These are phyloP conservation scores for Aurantiochytrium sp. DNA, from an alignment of 108 stramenopile genomes.

Conservation along the genomic window DNA sequence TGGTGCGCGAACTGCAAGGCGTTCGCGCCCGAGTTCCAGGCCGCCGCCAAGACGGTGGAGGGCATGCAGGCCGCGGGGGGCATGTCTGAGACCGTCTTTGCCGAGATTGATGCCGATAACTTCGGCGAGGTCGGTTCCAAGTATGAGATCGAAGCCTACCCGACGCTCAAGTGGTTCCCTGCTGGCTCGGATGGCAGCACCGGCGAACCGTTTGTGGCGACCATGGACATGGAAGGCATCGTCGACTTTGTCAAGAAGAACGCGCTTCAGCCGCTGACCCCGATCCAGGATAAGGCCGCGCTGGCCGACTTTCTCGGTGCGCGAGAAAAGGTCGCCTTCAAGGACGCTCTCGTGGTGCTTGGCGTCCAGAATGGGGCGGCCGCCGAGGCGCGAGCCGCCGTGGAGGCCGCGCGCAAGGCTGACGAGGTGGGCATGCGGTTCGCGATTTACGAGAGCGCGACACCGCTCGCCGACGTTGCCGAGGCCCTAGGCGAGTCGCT, in stretches of 20 bases:
- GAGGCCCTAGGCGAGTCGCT: background rate
- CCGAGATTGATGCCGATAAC: conserved; percentile 58
- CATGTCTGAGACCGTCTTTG: conserved; percentile 55
- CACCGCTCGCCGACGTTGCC: conserved; percentile 32
- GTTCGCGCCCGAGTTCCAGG: conserved; percentile 58
- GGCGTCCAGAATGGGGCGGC: background rate
- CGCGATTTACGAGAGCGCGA: conserved; percentile 41
- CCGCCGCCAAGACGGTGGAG: conserved; percentile 44
- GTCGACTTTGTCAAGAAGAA: conserved; percentile 53
- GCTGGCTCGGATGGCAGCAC: conserved; percentile 42
- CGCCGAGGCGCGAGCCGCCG: background rate
- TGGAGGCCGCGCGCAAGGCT: background rate
- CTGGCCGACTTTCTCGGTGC: background rate
- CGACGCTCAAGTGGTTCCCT: conserved; percentile 59
- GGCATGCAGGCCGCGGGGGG: conserved; percentile 23
- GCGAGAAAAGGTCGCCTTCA: background rate
- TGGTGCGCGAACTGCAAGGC: conserved; percentile 67
- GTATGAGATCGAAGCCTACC: conserved; percentile 51
- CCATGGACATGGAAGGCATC: conserved; percentile 51
- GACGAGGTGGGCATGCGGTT: background rate
- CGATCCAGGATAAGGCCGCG: background rate
- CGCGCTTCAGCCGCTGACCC: conserved; percentile 33
- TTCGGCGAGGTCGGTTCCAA: conserved; percentile 45
- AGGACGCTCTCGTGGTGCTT: background rate
- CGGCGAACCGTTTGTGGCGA: conserved; percentile 47